These are phyloP conservation scores for Nakazawaea ishiwadae DNA, from an alignment of 805 yeast genomes.

Conservation along the genomic window DNA sequence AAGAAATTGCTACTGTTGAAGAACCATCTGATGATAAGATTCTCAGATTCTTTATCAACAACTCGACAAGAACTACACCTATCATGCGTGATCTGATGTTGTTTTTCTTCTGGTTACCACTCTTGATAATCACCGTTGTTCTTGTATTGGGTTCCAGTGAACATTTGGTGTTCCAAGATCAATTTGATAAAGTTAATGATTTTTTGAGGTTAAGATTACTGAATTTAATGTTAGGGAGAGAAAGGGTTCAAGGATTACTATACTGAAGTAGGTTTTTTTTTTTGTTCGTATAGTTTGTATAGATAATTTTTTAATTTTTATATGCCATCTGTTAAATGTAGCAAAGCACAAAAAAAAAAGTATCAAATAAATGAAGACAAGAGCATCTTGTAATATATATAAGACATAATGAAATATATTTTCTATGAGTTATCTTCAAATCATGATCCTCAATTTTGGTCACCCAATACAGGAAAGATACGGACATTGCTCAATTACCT, in stretches of 20 bases:
- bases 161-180: conserved; percentile 13
- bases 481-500: not conserved
- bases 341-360: too few species aligned
- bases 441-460: not conserved
- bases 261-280: too few species aligned
- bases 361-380: too few species aligned
- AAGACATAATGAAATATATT: not conserved
- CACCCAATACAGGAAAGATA: not conserved
- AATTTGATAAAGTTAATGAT: conserved; percentile 29
- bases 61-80: conserved; percentile 36
- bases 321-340: too few species aligned
- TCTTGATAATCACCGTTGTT: conserved; percentile 51
- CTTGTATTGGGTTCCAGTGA: conserved; percentile 24
- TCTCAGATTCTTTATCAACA: conserved; percentile 18
- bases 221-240: conserved; percentile 47
- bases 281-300: too few species aligned
- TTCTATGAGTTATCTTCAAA: not conserved
- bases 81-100: conserved; percentile 76
- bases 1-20: conserved; percentile 3
- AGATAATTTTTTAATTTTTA: too few species aligned
- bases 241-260: conserved; percentile 41
- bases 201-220: conserved; percentile 40
- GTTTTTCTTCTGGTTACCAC: conserved; percentile 88
- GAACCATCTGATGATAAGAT: conserved; percentile 16
- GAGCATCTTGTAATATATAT: not conserved